phyloP scores from a whole-genome alignment of 2,329 filamentous ascomycete species.

The Chaetomiaceae sp. region DNA sequence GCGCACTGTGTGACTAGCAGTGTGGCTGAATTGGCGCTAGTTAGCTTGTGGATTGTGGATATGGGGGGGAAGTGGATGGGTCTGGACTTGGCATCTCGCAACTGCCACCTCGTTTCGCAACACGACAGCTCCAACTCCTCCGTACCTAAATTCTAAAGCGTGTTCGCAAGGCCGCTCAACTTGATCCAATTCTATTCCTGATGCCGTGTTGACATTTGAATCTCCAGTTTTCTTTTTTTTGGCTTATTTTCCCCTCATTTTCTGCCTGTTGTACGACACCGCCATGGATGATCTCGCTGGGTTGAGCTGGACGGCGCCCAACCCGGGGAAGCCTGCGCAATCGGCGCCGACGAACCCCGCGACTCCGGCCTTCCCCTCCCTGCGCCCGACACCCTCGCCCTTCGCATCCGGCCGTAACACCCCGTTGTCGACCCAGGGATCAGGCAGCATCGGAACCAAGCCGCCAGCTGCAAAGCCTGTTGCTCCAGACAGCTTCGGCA shows the following conservation, averaged over 20 bases:
- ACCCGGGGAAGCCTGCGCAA: conserved; percentile 36
- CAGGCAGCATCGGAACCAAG: conserved; percentile 41
- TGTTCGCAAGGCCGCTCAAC: too few species aligned
- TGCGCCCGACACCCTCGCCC: conserved; percentile 54
- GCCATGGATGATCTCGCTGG: conserved; percentile 59
- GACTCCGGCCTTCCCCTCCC: conserved; percentile 42
- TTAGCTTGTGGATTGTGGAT: too few species aligned
- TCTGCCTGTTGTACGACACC: not conserved
- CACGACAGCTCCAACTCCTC: not conserved
- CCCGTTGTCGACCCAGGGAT: conserved; percentile 48
- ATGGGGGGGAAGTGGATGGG: too few species aligned
- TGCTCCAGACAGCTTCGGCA: conserved; percentile 72
- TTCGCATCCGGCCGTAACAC: conserved; percentile 52
- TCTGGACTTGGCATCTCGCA: not conserved
- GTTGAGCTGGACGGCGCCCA: conserved; percentile 51
- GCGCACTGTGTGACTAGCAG: not conserved
- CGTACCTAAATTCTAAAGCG: not conserved
- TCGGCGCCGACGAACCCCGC: conserved; percentile 40
- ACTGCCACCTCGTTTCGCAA: not conserved
- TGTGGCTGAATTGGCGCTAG: not conserved
- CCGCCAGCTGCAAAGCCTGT: conserved; percentile 42
- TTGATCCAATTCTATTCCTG: not conserved
- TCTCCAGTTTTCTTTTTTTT: not conserved
- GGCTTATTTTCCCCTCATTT: too few species aligned
- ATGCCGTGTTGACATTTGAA: conserved; percentile 1